These are phyloP conservation scores for Arabidopsis arenosa DNA, from an alignment of 345 rosid genomes.

Conservation along the genomic window DNA sequence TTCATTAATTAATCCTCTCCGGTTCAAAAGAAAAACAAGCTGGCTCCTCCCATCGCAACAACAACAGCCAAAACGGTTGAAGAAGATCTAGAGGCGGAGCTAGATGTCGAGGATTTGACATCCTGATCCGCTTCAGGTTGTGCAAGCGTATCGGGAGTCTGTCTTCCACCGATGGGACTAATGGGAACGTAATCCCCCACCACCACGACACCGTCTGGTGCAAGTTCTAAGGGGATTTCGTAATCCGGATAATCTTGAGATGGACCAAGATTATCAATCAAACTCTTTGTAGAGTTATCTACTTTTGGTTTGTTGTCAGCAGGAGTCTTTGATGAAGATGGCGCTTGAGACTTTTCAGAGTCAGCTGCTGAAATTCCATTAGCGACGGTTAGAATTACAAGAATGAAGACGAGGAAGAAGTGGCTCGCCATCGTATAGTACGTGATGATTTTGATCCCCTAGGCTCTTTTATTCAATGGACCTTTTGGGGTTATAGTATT, in stretches of 20 bases:
- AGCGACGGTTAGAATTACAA: slow-evolving; percentile 9
- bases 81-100: slow-evolving; percentile 23
- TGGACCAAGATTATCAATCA: slow-evolving; percentile 45
- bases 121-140: slow-evolving; percentile 27
- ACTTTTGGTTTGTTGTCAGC: slow-evolving; percentile 17
- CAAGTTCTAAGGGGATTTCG: slow-evolving; percentile 43
- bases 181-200: slow-evolving; percentile 40
- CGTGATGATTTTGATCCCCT: not conserved
- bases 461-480: slow-evolving; percentile 2
- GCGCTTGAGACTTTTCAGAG: slow-evolving; percentile 13
- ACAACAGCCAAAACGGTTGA: slow-evolving; percentile 9
- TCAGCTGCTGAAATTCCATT: slow-evolving; percentile 34
- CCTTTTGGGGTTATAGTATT: not conserved
- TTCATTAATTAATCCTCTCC: slow-evolving; percentile 5
- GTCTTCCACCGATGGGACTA: slow-evolving; percentile 7
- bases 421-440: slow-evolving; percentile 10
- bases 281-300: slow-evolving; percentile 18
- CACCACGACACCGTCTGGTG: slow-evolving; percentile 40
- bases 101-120: not conserved
- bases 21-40: slow-evolving; percentile 36
- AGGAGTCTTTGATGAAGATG: not conserved
- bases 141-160: slow-evolving; percentile 8
- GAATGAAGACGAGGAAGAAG: not conserved
- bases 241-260: slow-evolving; percentile 48
- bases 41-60: slow-evolving; percentile 25